Conservation (phyloP, 2,329 filamentous ascomycete species). For the Fusarium temperatum region DNA sequence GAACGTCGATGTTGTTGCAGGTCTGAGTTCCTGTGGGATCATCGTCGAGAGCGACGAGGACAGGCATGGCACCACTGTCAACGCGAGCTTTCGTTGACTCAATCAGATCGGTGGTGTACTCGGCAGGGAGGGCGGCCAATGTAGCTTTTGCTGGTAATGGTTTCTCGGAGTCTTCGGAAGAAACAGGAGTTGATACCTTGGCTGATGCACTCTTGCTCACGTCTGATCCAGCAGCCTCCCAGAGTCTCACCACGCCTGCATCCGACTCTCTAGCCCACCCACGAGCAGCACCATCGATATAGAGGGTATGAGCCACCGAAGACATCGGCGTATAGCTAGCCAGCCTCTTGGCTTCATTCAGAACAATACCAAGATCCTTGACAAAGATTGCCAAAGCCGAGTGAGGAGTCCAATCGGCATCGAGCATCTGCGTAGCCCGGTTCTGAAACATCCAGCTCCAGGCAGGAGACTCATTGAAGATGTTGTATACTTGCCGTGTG, state of each 20-base stretch:
- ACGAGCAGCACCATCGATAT: neutral
- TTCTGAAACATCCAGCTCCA: neutral
- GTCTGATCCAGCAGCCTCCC: neutral
- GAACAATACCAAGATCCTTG: neutral
- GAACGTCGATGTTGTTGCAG: conserved; percentile 64
- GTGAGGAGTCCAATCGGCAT: neutral
- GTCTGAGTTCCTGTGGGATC: conserved; percentile 70
- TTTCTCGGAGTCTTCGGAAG: fast-evolving
- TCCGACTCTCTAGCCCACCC: neutral
- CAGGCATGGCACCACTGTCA: neutral
- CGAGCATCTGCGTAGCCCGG: neutral
- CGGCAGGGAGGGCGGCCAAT: fast-evolving
- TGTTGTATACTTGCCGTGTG: neutral
- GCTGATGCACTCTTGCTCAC: neutral
- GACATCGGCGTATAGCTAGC: neutral
- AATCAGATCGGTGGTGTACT: neutral
- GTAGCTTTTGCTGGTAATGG: neutral
- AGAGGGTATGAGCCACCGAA: neutral
- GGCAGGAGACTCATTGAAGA: neutral
- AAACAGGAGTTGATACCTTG: neutral
- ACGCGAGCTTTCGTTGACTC: neutral
- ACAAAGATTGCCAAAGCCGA: neutral
- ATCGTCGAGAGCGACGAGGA: conserved; percentile 57
- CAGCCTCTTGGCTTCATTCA: neutral
- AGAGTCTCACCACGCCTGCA: neutral